Base-by-base conservation (phyloP, 2,329 filamentous ascomycete species). In the Penicillium verrucosum region DNA sequence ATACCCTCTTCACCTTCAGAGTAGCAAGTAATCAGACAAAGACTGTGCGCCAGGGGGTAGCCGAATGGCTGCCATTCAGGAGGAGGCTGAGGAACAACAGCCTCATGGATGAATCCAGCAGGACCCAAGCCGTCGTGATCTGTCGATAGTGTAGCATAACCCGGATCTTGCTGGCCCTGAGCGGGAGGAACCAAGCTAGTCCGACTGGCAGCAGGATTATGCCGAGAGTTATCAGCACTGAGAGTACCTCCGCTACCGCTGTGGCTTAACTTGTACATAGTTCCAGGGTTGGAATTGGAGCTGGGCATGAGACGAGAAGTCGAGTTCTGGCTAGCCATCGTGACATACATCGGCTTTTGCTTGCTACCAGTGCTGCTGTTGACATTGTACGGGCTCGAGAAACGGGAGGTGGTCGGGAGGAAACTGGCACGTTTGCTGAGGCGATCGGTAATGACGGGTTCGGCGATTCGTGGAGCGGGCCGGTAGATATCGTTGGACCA, bases 401-500 rank as follows among this genome's bases (percentile, higher is more conserved):
- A 99, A 44, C 94, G 87, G 45, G 93, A 97, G 0, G 92, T 97
- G 0, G 90, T 95, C 0, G 94, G 94, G 58, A 99, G 79, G 77
- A 99, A 95, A 32, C 90, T 96, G 60, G 81, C 84, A 63, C 93
- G 88, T 78, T 93, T 96, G 82, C 83, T 91, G 54, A 79, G 81
- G 51, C 89, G 84, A 61, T 93, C 91, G 14, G 82, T 80, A 68
- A 85, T 88, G 57, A 85, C 83, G 41, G 88, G 78, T 66, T 96
- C 94, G 4, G 88, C 84, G 61, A 97, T 81, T 63, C 92, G 89
- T 53, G 89, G 87, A 25, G 92, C 91, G 4, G 93, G 89, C 42
- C 92, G 89, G 75, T 99, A 97, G 67, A 99, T 99, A 70, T 99
- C 94, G 63, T 97, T 90, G 14, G 88, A 89, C 94, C 94, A 99